These are phyloP conservation scores for Hanseniaspora uvarum DNA, from an alignment of 1,139 yeast genomes.

Conservation along the genomic window DNA sequence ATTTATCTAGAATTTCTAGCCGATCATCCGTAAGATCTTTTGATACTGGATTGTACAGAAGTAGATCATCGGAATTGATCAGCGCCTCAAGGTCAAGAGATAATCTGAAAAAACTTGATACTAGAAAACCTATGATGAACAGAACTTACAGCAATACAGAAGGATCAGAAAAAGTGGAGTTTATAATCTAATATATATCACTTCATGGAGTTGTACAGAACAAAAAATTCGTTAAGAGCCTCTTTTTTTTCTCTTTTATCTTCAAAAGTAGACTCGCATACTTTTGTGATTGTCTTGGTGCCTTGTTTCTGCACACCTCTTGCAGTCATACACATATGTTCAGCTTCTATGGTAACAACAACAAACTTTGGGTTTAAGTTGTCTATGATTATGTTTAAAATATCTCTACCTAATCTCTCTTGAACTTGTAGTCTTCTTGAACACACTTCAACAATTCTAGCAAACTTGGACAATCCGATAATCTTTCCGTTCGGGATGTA, in stretches of 20 bases:
- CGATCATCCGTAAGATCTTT: neutral
- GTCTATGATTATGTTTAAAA: slow-evolving; percentile 89
- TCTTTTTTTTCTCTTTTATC: slow-evolving; percentile 50
- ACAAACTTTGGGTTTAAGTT: slow-evolving; percentile 91
- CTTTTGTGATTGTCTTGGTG: slow-evolving; percentile 90
- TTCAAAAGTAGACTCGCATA: slow-evolving; percentile 91
- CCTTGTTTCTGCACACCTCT: slow-evolving; percentile 96
- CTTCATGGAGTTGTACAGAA: slow-evolving; percentile 53
- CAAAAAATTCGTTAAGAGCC: slow-evolving; percentile 90
- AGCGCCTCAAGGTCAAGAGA: slow-evolving; percentile 5
- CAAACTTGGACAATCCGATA: slow-evolving; percentile 86
- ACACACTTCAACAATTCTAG: slow-evolving; percentile 94
- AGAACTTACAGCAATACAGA: neutral
- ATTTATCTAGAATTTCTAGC: slow-evolving; percentile 3
- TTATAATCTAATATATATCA: slow-evolving; percentile 3
- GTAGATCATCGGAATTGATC: slow-evolving; percentile 8
- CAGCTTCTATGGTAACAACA: slow-evolving; percentile 94
- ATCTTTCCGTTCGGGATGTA: slow-evolving; percentile 92
- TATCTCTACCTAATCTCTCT: slow-evolving; percentile 90
- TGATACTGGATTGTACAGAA: slow-evolving; percentile 7
- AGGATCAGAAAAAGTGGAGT: slow-evolving; percentile 11
- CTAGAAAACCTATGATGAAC: neutral
- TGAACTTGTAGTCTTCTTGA: slow-evolving; percentile 92
- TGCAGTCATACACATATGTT: slow-evolving; percentile 99
- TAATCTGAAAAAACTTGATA: neutral